Conservation (phyloP, 2,329 filamentous ascomycete genomes). For the Penicillium paneum region DNA sequence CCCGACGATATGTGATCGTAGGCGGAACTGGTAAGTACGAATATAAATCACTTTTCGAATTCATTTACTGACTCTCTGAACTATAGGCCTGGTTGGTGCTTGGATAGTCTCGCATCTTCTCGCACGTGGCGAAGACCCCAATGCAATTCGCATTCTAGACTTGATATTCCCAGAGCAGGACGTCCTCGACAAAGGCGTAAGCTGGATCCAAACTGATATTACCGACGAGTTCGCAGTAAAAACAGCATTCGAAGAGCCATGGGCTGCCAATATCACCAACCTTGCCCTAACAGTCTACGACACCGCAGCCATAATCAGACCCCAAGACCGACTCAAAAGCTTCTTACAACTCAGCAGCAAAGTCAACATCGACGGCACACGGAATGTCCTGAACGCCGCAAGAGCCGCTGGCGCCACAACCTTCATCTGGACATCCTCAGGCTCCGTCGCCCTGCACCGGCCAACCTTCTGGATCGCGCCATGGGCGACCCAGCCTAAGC, state of each 20-base stretch:
- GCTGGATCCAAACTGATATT: constrained; percentile 52
- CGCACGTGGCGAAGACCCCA: constrained; percentile 50
- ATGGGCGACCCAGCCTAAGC: constrained; percentile 42
- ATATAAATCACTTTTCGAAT: background rate
- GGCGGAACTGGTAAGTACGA: constrained; percentile 38
- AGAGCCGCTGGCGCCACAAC: constrained; percentile 47
- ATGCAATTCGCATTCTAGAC: constrained; percentile 55
- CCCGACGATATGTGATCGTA: constrained; percentile 39
- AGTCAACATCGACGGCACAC: constrained; percentile 53
- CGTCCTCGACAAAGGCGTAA: constrained; percentile 45
- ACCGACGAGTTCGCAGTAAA: constrained; percentile 45
- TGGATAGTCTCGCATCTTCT: constrained; percentile 55
- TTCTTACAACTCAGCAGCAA: constrained; percentile 47
- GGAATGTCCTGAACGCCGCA: constrained; percentile 50
- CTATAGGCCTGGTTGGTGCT: constrained; percentile 53
- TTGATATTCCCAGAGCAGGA: constrained; percentile 45
- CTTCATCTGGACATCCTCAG: constrained; percentile 55
- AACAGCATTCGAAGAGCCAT: constrained; percentile 49
- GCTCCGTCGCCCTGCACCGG: constrained; percentile 45
- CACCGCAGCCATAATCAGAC: constrained; percentile 55
- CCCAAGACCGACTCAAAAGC: constrained; percentile 47
- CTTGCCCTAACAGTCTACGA: constrained; percentile 58
- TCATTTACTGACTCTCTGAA: constrained; percentile 4
- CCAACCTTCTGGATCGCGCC: constrained; percentile 46
- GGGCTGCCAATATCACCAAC: constrained; percentile 42